Evolutionary conservation across 2,329 filamentous ascomycete genomes (phyloP).

Genomic region (Monascus ruber): DNA sequence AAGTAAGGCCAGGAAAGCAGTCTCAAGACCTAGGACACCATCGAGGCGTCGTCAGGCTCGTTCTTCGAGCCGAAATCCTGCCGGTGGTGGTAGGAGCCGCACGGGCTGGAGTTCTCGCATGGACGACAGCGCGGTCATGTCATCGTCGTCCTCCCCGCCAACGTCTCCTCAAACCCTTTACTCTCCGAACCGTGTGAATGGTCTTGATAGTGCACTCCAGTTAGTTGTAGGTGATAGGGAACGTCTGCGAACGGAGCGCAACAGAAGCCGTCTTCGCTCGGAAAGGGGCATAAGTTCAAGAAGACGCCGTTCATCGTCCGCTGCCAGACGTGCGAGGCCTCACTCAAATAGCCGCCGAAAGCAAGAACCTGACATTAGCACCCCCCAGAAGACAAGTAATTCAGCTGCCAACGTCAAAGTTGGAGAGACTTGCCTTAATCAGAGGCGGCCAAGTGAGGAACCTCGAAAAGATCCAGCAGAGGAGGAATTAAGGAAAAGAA

Average conservation of each 20-base stretch:
- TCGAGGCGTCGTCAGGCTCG: slow-evolving; percentile 22
- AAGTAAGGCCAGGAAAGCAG: slow-evolving; percentile 44
- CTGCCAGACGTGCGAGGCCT: slow-evolving; percentile 27
- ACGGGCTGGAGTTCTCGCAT: slow-evolving; percentile 40
- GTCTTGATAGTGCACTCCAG: slow-evolving; percentile 50
- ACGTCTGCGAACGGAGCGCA: slow-evolving; percentile 37
- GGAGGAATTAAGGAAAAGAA: slow-evolving; percentile 37
- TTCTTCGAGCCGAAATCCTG: slow-evolving; percentile 32
- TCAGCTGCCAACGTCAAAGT: slow-evolving; percentile 1
- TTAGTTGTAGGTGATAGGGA: slow-evolving; percentile 35
- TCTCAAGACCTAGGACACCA: slow-evolving; percentile 17
- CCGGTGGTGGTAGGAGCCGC: slow-evolving; percentile 41
- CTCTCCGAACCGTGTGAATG: slow-evolving; percentile 39
- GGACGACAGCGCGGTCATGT: slow-evolving; percentile 50
- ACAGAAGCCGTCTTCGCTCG: slow-evolving; percentile 40
- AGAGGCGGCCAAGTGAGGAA: slow-evolving; percentile 3
- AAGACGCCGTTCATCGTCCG: slow-evolving; percentile 34
- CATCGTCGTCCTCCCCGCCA: slow-evolving; percentile 70
- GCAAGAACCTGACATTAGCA: slow-evolving; percentile 11
- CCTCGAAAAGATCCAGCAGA: slow-evolving; percentile 25
- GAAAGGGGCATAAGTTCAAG: slow-evolving; percentile 33
- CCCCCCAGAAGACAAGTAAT: too few species aligned
- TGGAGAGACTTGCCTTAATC: slow-evolving; percentile 4
- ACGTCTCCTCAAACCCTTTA: slow-evolving; percentile 51
- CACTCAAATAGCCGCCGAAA: slow-evolving; percentile 19